phyloP scores from a whole-genome alignment of 192 early-diverging fungal genomes.

The Neocallimastix lanati region DNA sequence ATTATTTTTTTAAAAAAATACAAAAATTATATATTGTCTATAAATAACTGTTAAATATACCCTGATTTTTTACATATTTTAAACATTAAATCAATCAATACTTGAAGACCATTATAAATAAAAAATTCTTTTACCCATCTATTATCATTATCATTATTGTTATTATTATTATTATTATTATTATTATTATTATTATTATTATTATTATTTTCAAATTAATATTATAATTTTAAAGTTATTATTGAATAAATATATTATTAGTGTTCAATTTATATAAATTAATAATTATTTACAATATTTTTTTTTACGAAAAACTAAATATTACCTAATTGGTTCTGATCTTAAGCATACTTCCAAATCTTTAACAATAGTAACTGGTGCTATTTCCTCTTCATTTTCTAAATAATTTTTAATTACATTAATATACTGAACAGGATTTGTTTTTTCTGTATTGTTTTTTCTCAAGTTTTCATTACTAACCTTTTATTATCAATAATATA shows the following conservation, averaged over 20 bases:
- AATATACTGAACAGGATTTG: not conserved
- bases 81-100: not conserved
- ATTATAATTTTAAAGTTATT: too few relatives aligned
- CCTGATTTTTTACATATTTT: not conserved
- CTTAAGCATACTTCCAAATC: not conserved
- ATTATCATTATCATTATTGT: too few relatives aligned
- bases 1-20: too few relatives aligned
- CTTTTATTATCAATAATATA: not conserved
- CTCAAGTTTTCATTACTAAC: not conserved
- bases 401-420: not conserved
- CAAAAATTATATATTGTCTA: too few relatives aligned
- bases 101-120: not conserved
- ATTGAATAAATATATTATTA: too few relatives aligned
- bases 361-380: not conserved
- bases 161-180: too few relatives aligned
- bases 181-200: too few relatives aligned
- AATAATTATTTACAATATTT: too few relatives aligned
- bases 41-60: too few relatives aligned
- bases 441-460: not conserved
- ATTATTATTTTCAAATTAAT: too few relatives aligned
- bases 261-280: too few relatives aligned
- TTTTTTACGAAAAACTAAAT: too few relatives aligned
- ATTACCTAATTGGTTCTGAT: not conserved
- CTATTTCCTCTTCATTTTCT: not conserved
- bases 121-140: not conserved